Conservation (phyloP, 2,329 filamentous ascomycete genomes). For the Ampelomyces quisqualis region DNA sequence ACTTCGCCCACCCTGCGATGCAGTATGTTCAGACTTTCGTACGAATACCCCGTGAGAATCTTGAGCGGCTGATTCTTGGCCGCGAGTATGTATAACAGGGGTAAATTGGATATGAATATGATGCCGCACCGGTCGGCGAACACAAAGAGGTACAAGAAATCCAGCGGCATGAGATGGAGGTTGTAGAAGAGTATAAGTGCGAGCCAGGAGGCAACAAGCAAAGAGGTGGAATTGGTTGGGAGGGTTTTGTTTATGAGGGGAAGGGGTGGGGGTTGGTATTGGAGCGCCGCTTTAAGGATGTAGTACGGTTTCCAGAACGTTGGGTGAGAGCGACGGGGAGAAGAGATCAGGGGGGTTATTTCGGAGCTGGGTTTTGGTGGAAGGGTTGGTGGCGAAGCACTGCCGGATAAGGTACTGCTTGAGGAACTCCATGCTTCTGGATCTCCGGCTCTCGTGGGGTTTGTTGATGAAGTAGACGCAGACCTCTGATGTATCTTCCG, state of each 20-base stretch:
- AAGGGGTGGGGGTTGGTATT: slow-evolving; percentile 60
- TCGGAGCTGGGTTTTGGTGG: slow-evolving; percentile 36
- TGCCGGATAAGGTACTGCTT: slow-evolving; percentile 43
- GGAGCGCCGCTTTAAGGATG: slow-evolving; percentile 41
- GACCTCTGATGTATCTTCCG: slow-evolving; percentile 13
- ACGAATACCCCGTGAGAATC: slow-evolving; percentile 62
- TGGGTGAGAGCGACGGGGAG: slow-evolving; percentile 2
- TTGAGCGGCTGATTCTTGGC: slow-evolving; percentile 68
- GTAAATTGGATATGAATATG: slow-evolving; percentile 54
- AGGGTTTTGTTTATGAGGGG: slow-evolving; percentile 59
- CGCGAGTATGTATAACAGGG: slow-evolving; percentile 61
- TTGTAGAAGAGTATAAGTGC: slow-evolving; percentile 60
- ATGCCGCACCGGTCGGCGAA: slow-evolving; percentile 60
- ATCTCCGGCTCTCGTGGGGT: slow-evolving; percentile 4
- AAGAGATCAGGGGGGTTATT: slow-evolving; percentile 24
- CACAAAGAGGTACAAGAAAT: slow-evolving; percentile 55
- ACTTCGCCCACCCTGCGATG: slow-evolving; percentile 64
- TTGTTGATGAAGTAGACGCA: background rate
- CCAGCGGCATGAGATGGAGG: slow-evolving; percentile 54
- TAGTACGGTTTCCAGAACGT: slow-evolving; percentile 24
- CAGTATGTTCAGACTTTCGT: slow-evolving; percentile 66
- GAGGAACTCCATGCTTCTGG: slow-evolving; percentile 41
- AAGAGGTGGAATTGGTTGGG: slow-evolving; percentile 58
- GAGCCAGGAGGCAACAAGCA: slow-evolving; percentile 56
- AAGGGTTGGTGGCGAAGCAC: slow-evolving; percentile 35